These are phyloP conservation scores for Schizonepeta tenuifolia DNA, from an alignment of 257 asterid species.

Conservation along the genomic window DNA sequence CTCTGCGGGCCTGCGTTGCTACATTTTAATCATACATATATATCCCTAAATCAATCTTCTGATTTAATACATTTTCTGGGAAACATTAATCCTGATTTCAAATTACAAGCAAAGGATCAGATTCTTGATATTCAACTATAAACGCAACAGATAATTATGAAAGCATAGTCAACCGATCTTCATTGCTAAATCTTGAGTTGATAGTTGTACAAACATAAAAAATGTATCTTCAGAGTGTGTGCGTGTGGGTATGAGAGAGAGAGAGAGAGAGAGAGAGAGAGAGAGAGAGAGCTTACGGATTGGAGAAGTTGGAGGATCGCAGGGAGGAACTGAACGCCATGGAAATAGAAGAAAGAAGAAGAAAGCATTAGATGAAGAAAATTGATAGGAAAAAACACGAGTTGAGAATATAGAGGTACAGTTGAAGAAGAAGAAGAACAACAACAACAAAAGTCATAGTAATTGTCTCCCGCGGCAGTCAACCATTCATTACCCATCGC, in stretches of 20 bases:
- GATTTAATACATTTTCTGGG: not conserved
- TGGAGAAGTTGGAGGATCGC: constrained; percentile 43
- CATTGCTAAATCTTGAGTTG: not conserved
- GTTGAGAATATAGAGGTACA: not conserved
- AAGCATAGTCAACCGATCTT: constrained; percentile 15
- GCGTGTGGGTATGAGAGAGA: not conserved
- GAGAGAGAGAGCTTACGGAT: constrained; percentile 46
- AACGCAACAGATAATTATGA: not conserved
- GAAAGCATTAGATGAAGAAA: constrained; percentile 45
- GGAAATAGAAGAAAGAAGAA: constrained; percentile 33
- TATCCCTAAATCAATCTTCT: not conserved
- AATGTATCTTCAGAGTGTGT: not conserved
- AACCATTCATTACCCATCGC: constrained; percentile 14
- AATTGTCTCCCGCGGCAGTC: constrained; percentile 47
- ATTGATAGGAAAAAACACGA: not conserved
- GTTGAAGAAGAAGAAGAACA: not conserved
- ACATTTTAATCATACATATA: not conserved
- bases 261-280: not conserved
- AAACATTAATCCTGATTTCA: not conserved
- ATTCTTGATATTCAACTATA: not conserved
- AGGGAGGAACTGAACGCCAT: constrained; percentile 59
- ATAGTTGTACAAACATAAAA: not conserved
- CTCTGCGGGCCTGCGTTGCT: no score
- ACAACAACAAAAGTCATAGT: constrained; percentile 39
- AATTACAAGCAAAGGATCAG: not conserved